A percentile compares a stretch with the other conserved stretches of the same genome.
phyloP scores from a whole-genome alignment of 2,329 filamentous ascomycete species.

The Hirsutella minnesotensis region DNA sequence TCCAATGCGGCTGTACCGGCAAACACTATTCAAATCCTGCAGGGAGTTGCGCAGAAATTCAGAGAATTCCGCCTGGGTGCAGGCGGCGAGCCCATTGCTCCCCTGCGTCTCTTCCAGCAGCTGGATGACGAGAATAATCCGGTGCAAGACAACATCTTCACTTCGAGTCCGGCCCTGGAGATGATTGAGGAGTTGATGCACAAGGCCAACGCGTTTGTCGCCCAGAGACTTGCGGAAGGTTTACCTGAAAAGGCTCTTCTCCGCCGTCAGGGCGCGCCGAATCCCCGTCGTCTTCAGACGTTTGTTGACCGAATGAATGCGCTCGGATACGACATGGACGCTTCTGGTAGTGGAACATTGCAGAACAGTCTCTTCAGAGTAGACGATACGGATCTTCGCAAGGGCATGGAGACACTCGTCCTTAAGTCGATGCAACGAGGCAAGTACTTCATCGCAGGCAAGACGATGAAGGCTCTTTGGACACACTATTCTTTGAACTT shows the following conservation, averaged over 20 bases:
- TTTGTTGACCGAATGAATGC: constrained; percentile 90
- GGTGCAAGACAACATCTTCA: constrained; percentile 91
- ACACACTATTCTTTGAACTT: constrained; percentile 88
- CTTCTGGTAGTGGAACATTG: constrained; percentile 75
- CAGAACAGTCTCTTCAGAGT: constrained; percentile 95
- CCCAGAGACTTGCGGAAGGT: constrained; percentile 65
- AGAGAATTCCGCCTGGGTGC: constrained; percentile 77
- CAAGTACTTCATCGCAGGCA: constrained; percentile 85
- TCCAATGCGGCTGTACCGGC: constrained; percentile 54
- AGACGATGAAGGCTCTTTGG: constrained; percentile 64
- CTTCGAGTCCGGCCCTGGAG: constrained; percentile 79
- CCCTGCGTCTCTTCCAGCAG: constrained; percentile 82
- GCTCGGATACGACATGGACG: constrained; percentile 82
- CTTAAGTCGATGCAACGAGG: constrained; percentile 93
- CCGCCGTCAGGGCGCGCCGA: constrained; percentile 75
- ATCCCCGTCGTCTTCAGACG: constrained; percentile 75
- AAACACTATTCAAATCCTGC: constrained; percentile 71
- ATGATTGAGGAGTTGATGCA: constrained; percentile 91
- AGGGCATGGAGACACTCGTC: constrained; percentile 94
- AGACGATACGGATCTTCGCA: constrained; percentile 76
- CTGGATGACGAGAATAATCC: constrained; percentile 97
- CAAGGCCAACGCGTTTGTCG: constrained; percentile 83
- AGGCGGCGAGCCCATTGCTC: constrained; percentile 66
- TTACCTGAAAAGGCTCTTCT: constrained; percentile 89
- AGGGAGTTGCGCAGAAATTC: constrained; percentile 79